Conservation (phyloP, 2,329 filamentous ascomycete species). For the Penicillium sclerotiorum region DNA sequence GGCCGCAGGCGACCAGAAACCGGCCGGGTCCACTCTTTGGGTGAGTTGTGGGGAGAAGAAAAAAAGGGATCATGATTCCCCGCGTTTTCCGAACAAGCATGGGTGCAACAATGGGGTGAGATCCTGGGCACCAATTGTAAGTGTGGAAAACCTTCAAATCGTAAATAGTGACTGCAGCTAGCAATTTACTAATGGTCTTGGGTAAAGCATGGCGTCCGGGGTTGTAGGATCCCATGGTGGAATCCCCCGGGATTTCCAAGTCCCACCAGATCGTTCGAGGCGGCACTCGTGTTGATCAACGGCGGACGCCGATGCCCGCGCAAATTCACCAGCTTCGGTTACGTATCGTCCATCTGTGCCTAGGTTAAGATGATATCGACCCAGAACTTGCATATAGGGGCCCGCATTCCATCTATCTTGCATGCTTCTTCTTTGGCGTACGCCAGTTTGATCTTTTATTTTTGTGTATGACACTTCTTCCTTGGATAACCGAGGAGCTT, state of each 20-base stretch:
- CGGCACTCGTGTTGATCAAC: slow-evolving; percentile 5
- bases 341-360: background rate
- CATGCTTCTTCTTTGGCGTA: background rate
- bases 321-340: slow-evolving; percentile 6
- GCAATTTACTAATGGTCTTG: too few species aligned
- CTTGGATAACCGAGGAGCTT: background rate
- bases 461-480: background rate
- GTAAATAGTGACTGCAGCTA: too few species aligned
- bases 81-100: background rate
- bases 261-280: background rate
- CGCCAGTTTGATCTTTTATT: background rate
- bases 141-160: too few species aligned
- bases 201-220: background rate
- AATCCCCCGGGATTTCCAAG: background rate
- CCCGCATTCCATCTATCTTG: background rate
- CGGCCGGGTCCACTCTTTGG: slow-evolving; percentile 2
- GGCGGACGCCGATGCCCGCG: slow-evolving; percentile 9
- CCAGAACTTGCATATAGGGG: slow-evolving; percentile 4
- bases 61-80: background rate
- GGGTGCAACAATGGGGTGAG: background rate
- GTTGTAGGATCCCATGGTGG: slow-evolving; percentile 1
- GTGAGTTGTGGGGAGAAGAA: slow-evolving; percentile 1
- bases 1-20: background rate
- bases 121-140: slow-evolving; percentile 6
- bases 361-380: slow-evolving; percentile 1